Base-by-base conservation (phyloP, 2,329 filamentous ascomycete species). In the Talaromyces marneffei region DNA sequence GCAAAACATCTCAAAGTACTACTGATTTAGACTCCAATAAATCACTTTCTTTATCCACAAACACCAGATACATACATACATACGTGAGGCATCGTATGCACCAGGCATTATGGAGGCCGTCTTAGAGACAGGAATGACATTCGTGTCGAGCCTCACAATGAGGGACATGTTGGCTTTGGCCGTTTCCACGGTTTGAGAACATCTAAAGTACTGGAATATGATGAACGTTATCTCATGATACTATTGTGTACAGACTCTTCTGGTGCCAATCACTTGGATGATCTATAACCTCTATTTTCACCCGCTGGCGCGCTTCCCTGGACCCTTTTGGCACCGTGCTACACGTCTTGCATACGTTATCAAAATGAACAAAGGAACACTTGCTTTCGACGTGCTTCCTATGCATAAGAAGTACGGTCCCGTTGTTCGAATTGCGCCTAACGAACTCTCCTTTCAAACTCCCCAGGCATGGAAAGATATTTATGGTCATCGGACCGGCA, bases 301-400 rank as follows among this genome's bases (percentile, higher is more conserved):
- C 50, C 71, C 70, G 16, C 66, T 76, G 2, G 59, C 62, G 6
- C 48, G 64, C 4, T 68, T 77, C 16, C 72, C 68, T 1, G 74
- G 69, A 9, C 65, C 70, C 1, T 25, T 25, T 12, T 46, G 20
- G 25, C 18, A 25, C 9, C 20, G 20, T 14, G 42, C 42, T 25
- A 25, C 42, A 10, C 42, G 42, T 18, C 12, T 46, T 10, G 20
- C 42, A 10, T 46, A 46, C 10, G 20, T 46, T 25, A 23, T 23
- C 6, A 25, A 27, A 46, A 46, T 39, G 37, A 46, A 46, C 42
- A 23, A 25, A 25, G 25, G 42, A 14, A 46, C 42, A 4, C 42
- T 46, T 16, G 42, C 18, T 35, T 58, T 23, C 18, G 39, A 10
- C 23, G 62, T 42, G 1, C 54, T 58, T 4, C 61, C 66, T 9